Evolutionary conservation across 192 early-diverging fungal genomes (phyloP).

Genomic region (Rhizophagus sp.): DNA sequence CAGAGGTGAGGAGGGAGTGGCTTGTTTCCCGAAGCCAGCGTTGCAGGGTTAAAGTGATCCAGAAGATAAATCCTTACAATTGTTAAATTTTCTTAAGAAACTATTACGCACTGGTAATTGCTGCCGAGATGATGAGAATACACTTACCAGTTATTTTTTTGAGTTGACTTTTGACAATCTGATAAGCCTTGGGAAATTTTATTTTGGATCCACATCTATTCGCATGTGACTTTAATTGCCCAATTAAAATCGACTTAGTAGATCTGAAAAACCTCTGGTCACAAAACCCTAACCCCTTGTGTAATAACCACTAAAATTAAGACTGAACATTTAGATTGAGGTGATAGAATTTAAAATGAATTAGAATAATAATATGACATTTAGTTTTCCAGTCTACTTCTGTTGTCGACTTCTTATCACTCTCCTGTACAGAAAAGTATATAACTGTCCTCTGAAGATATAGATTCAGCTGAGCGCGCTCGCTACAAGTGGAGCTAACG

Average conservation of each 20-base stretch:
- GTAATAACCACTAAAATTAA: too few relatives aligned
- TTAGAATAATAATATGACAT: too few relatives aligned
- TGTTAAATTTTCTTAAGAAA: not conserved
- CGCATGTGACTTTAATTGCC: not conserved
- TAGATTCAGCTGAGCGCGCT: too few relatives aligned
- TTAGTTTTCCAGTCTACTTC: too few relatives aligned
- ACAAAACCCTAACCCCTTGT: too few relatives aligned
- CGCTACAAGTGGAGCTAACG: too few relatives aligned
- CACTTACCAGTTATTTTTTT: not conserved
- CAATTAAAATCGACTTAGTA: not conserved
- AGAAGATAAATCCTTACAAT: not conserved
- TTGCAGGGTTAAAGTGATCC: constrained; percentile 16
- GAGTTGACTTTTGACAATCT: not conserved
- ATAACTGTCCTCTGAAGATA: too few relatives aligned
- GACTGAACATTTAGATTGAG: too few relatives aligned
- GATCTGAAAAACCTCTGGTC: too few relatives aligned
- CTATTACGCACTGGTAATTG: not conserved
- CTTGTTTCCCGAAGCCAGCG: constrained; percentile 27
- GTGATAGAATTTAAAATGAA: too few relatives aligned
- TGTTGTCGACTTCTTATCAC: too few relatives aligned
- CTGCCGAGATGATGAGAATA: not conserved
- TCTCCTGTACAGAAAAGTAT: too few relatives aligned
- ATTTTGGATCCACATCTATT: not conserved
- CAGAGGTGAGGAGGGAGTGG: not conserved
- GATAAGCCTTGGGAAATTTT: not conserved